phyloP scores from a whole-genome alignment of 2,329 filamentous ascomycete species.

The Didymella pomorum region DNA sequence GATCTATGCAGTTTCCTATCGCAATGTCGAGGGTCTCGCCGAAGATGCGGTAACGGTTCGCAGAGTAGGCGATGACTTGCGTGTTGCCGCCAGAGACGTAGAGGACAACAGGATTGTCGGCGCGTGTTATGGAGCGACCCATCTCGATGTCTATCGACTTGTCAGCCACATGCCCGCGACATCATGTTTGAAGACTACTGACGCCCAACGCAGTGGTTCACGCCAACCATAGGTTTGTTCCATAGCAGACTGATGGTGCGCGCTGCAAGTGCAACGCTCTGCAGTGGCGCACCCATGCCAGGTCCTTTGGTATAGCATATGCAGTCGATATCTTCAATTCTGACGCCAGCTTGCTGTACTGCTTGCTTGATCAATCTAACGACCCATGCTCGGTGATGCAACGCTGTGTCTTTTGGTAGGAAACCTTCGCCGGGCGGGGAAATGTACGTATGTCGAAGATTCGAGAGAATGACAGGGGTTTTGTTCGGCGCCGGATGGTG shows the following conservation, averaged over 20 bases:
- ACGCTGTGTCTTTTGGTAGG: constrained; percentile 93
- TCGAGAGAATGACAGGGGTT: constrained; percentile 74
- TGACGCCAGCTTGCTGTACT: constrained; percentile 69
- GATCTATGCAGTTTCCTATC: constrained; percentile 95
- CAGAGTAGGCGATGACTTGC: constrained; percentile 96
- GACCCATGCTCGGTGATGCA: constrained; percentile 88
- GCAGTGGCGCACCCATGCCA: constrained; percentile 94
- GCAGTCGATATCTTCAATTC: constrained; percentile 75
- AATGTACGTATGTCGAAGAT: constrained; percentile 92
- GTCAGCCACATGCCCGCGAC: not conserved
- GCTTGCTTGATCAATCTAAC: constrained; percentile 81
- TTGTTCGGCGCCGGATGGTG: constrained; percentile 67
- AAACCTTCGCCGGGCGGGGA: constrained; percentile 94
- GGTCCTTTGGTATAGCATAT: constrained; percentile 96
- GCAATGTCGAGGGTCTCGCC: constrained; percentile 97
- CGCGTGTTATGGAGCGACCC: constrained; percentile 91
- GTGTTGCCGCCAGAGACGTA: constrained; percentile 98
- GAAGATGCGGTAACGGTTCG: constrained; percentile 95
- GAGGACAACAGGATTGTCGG: constrained; percentile 88
- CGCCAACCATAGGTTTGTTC: constrained; percentile 87
- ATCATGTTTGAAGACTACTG: constrained; percentile 36
- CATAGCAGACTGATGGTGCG: constrained; percentile 84
- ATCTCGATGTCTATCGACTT: constrained; percentile 82
- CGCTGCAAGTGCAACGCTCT: constrained; percentile 84
- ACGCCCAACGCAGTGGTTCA: constrained; percentile 97